phyloP scores from a whole-genome alignment of 2,329 filamentous ascomycete genomes.

The Westerdykella aurantiaca region DNA sequence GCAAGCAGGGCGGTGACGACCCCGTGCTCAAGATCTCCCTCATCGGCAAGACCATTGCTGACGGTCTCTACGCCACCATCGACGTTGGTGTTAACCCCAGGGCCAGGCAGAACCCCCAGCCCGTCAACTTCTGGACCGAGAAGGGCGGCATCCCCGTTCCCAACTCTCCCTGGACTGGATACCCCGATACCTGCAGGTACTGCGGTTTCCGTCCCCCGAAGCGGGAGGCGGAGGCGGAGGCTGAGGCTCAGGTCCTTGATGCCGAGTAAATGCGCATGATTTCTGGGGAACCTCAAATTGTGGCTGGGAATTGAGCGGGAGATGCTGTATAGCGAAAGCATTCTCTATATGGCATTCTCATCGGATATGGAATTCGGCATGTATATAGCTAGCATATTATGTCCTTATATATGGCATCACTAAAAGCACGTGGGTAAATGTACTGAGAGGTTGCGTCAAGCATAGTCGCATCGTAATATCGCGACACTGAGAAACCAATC shows the following conservation, averaged over 20 bases:
- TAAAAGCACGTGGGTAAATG: too few species aligned
- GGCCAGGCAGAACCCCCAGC: slow-evolving; percentile 21
- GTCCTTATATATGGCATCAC: too few species aligned
- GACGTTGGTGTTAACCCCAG: slow-evolving; percentile 29
- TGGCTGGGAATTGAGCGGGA: too few species aligned
- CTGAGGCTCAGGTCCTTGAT: neutral
- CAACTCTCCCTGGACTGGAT: slow-evolving; percentile 23
- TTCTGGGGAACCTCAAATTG: too few species aligned
- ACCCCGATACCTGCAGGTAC: slow-evolving; percentile 20
- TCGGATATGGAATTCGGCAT: neutral
- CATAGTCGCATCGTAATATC: too few species aligned
- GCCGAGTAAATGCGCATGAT: too few species aligned
- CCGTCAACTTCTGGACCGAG: slow-evolving; percentile 26
- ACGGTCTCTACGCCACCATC: slow-evolving; percentile 28
- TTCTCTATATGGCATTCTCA: too few species aligned
- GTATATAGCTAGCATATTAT: too few species aligned
- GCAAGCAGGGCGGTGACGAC: slow-evolving; percentile 45
- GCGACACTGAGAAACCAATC: too few species aligned
- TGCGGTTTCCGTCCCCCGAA: slow-evolving; percentile 16
- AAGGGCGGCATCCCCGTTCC: slow-evolving; percentile 22
- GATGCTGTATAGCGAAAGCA: too few species aligned
- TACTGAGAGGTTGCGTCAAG: too few species aligned
- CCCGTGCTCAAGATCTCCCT: slow-evolving; percentile 55
- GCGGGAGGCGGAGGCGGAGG: slow-evolving; percentile 6
- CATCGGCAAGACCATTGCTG: slow-evolving; percentile 42